phyloP scores from a whole-genome alignment of 495 filamentous ascomycete species.

The Penicillium riverlandense region DNA sequence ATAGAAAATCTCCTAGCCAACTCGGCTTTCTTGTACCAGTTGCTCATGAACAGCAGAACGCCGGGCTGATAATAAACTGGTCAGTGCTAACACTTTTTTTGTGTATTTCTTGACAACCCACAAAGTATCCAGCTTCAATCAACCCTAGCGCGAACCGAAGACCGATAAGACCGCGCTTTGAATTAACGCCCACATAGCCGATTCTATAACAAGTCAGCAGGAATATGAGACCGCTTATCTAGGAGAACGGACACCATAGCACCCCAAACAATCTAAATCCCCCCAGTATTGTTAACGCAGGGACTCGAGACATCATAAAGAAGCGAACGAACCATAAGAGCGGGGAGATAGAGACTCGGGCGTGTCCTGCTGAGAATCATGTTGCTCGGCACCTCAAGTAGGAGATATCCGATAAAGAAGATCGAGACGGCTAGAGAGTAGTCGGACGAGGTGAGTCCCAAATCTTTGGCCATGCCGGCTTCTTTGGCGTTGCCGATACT shows the following conservation, averaged over 20 bases:
- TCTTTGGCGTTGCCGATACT: slow-evolving; percentile 1
- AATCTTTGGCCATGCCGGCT: not conserved
- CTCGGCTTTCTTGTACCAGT: slow-evolving; percentile 4
- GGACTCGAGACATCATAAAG: not conserved
- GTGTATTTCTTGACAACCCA: not conserved
- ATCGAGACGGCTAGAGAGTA: slow-evolving; percentile 2
- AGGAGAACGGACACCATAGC: not conserved
- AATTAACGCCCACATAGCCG: slow-evolving; percentile 1
- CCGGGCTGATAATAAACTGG: not conserved
- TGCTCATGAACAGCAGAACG: slow-evolving; percentile 4
- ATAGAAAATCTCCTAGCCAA: slow-evolving; percentile 3
- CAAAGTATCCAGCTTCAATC: slow-evolving; percentile 4
- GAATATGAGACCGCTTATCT: not conserved
- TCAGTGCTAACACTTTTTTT: not conserved
- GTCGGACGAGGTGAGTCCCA: not conserved
- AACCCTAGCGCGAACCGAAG: slow-evolving; percentile 1
- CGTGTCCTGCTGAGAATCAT: slow-evolving; percentile 1
- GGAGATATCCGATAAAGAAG: not conserved
- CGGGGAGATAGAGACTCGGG: slow-evolving; percentile 1
- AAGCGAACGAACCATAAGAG: slow-evolving; percentile 1
- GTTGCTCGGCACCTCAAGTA: slow-evolving; percentile 2
- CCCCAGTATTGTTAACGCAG: not conserved
- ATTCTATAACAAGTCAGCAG: slow-evolving; percentile 1
- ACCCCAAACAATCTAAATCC: slow-evolving; percentile 3
- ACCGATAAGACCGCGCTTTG: slow-evolving; percentile 1